Base-by-base conservation (phyloP, 176 grass and related monocot genomes). In the Avena sativa region DNA sequence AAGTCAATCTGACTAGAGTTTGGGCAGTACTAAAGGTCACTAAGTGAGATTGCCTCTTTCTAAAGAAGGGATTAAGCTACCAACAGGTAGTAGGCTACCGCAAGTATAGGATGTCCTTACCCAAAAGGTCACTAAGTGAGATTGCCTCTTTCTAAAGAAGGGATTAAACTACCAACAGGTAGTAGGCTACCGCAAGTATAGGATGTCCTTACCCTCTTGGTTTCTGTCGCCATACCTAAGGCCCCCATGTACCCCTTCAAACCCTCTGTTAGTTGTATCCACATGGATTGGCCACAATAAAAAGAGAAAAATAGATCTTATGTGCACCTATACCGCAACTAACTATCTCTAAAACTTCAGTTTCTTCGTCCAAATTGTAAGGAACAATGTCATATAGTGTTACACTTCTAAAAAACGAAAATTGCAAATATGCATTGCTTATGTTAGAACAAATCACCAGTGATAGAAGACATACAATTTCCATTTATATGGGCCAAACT, bases 201-300 rank as follows among this genome's bases (percentile, higher is more conserved):
- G 25, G 32, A 85, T 6, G 0, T 62, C 11, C 17, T 76, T 34
- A 6, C 69, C 69, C 46, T 85, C 10, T 9, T 62, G 51, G 59
- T 85, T 76, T 32, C 47, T 76, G 23, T 59, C 46, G 17, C 81
- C 52, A 76, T 85, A 62, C 28, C 70, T 30, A 62, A 52, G 69
- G 57, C 57, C 19, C 8, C 57, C 7, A 59, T 59, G 57, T 19
- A 59, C 19, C 57, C 46, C 46, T 10, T 48, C 9, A 10, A 48
- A 48, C 46, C 46, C 46, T 48, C 2, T 48, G 9, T 48, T 48
- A 48, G 46, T 48, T 48, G 46, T 48, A 48, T 10, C 46, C 15
- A 56, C 15, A 56, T 56, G 52, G 5, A 4, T 4, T 53, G 56
- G 17, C 7, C 56, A 58, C 56, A 20, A 20, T 20, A 58, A 20